Evolutionary conservation across 2,329 filamentous ascomycete species (phyloP).

Genomic region (Trichoderma afroharzianum): DNA sequence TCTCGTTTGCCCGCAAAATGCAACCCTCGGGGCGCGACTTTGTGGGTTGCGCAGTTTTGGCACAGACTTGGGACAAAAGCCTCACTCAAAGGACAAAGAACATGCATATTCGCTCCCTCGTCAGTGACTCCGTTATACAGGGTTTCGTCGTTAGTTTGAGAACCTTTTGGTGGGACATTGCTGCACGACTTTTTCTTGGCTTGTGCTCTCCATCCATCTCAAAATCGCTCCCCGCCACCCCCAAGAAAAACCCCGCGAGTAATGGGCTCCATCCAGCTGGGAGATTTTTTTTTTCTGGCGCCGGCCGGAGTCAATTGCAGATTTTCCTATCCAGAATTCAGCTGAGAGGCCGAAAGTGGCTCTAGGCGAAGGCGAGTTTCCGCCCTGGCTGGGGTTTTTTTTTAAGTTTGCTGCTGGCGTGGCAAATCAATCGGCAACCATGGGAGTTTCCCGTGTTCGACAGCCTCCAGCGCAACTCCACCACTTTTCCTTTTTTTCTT

Average conservation of each 20-base stretch:
- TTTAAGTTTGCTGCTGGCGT: background rate
- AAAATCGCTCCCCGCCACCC: background rate
- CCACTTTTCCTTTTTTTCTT: background rate
- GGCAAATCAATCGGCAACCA: background rate
- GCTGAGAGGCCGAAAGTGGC: background rate
- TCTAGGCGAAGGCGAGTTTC: background rate
- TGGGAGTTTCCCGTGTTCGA: background rate
- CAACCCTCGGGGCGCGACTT: background rate
- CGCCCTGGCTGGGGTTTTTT: background rate
- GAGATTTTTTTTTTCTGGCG: background rate
- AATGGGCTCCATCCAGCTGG: background rate
- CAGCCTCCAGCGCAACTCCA: background rate
- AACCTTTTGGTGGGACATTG: constrained; percentile 4
- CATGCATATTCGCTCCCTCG: background rate
- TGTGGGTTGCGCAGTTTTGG: constrained; percentile 8
- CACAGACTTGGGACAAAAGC: constrained; percentile 10
- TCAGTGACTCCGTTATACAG: background rate
- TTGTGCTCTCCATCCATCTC: background rate
- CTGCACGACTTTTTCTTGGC: background rate
- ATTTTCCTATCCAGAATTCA: background rate
- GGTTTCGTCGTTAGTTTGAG: constrained; percentile 11
- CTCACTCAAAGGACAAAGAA: background rate
- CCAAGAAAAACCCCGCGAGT: constrained; percentile 14
- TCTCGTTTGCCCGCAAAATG: background rate
- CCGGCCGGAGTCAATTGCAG: constrained; percentile 3